Percentiles rank a stretch among this genome's conserved stretches.
Evolutionary conservation across 2,329 filamentous ascomycete genomes (phyloP).

Genomic region (Penicillium sp.): DNA sequence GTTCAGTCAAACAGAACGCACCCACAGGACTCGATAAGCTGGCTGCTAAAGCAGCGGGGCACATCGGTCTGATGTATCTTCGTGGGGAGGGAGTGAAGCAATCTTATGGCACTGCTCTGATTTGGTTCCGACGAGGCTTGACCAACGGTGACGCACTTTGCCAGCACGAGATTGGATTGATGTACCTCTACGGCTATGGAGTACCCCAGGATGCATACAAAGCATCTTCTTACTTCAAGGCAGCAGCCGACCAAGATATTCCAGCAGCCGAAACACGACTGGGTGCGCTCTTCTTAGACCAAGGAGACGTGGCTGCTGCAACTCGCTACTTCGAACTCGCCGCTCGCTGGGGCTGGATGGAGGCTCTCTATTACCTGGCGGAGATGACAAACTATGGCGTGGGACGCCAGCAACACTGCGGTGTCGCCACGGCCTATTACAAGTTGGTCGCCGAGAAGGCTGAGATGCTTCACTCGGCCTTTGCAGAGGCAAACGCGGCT

Average conservation of each 20-base stretch:
- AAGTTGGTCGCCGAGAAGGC: conserved; percentile 70
- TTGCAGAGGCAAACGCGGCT: conserved; percentile 75
- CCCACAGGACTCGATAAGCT: conserved; percentile 68
- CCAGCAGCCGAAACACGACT: conserved; percentile 76
- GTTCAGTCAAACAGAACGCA: conserved; percentile 65
- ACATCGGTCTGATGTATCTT: conserved; percentile 82
- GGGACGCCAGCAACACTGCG: conserved; percentile 72
- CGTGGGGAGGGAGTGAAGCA: conserved; percentile 79
- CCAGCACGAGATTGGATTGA: conserved; percentile 76
- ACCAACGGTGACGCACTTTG: conserved; percentile 72
- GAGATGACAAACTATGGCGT: conserved; percentile 79
- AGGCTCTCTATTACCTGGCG: conserved; percentile 86
- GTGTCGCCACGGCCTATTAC: conserved; percentile 73
- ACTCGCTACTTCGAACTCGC: conserved; percentile 85
- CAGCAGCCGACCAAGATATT: conserved; percentile 75
- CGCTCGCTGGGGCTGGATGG: conserved; percentile 73
- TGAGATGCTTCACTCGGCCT: conserved; percentile 68
- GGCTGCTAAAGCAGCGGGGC: conserved; percentile 78
- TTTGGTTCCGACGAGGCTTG: conserved; percentile 79
- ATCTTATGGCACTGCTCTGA: conserved; percentile 67
- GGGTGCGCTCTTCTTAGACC: conserved; percentile 78
- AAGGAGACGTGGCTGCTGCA: conserved; percentile 74
- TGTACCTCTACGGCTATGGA: conserved; percentile 75
- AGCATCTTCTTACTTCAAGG: conserved; percentile 70
- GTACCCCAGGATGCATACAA: conserved; percentile 63